phyloP scores from a whole-genome alignment of 208 protist genomes.

The Leishmania arabica region DNA sequence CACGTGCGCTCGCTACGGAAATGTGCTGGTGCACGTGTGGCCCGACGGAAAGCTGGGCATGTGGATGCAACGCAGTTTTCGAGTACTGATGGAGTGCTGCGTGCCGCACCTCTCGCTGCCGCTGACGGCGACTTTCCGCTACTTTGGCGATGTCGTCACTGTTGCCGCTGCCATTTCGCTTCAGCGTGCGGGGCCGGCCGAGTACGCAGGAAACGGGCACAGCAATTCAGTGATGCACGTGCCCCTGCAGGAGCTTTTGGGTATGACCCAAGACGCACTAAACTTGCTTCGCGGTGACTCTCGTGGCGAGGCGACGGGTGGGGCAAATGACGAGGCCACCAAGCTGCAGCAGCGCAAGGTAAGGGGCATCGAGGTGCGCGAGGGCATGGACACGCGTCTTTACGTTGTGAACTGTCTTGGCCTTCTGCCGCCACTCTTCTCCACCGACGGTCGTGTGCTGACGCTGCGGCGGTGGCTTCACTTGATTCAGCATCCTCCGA shows the following conservation, averaged over 20 bases:
- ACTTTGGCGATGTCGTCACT: slow-evolving; percentile 47
- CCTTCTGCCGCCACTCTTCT: slow-evolving; percentile 41
- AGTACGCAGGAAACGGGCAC: slow-evolving; percentile 41
- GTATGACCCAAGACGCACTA: slow-evolving; percentile 41
- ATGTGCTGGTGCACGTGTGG: slow-evolving; percentile 58
- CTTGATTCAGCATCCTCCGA: slow-evolving; percentile 33
- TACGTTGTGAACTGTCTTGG: slow-evolving; percentile 60
- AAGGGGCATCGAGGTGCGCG: slow-evolving; percentile 49
- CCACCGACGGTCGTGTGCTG: slow-evolving; percentile 8
- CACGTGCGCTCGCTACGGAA: slow-evolving; percentile 44
- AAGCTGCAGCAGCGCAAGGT: slow-evolving; percentile 19
- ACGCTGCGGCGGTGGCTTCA: slow-evolving; percentile 50
- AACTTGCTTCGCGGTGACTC: slow-evolving; percentile 33
- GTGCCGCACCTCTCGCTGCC: slow-evolving; percentile 40
- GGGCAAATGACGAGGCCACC: not conserved
- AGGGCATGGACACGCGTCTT: slow-evolving; percentile 44
- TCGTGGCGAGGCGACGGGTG: not conserved
- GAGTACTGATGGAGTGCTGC: slow-evolving; percentile 35
- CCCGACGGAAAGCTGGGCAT: slow-evolving; percentile 42
- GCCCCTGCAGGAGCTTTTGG: slow-evolving; percentile 54
- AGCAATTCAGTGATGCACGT: slow-evolving; percentile 32
- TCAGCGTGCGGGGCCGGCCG: slow-evolving; percentile 22
- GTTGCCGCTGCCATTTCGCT: slow-evolving; percentile 55
- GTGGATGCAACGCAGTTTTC: slow-evolving; percentile 61
- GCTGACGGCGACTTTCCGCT: slow-evolving; percentile 62